These are phyloP conservation scores for Protomyces gravidus DNA, from an alignment of 1,139 yeast genomes.

Conservation along the genomic window DNA sequence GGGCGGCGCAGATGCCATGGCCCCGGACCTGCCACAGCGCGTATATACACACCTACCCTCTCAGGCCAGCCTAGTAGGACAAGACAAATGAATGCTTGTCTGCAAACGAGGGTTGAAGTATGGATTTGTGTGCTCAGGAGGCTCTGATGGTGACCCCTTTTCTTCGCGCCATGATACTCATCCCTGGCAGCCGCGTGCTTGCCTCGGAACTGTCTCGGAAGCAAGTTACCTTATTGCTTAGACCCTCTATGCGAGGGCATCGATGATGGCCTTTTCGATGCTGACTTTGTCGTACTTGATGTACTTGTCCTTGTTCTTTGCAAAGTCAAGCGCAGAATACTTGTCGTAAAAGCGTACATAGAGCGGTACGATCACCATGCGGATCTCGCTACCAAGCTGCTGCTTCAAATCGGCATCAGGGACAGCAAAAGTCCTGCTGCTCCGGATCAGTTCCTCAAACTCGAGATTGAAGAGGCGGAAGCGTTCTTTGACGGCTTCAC, in stretches of 20 bases:
- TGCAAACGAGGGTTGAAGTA: no score
- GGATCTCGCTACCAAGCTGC: slow-evolving; percentile 59
- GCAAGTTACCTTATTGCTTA: no score
- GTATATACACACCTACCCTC: no score
- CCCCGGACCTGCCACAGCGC: no score
- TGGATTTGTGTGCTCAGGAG: no score
- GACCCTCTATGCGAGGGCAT: slow-evolving; percentile 9
- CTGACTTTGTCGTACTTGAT: slow-evolving; percentile 59
- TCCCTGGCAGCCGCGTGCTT: no score
- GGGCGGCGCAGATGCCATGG: no score
- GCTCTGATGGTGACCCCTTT: no score
- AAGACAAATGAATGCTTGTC: no score
- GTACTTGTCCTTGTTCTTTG: slow-evolving; percentile 68
- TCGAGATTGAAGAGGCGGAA: slow-evolving; percentile 71
- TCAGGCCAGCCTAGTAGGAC: no score
- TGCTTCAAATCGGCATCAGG: slow-evolving; percentile 63
- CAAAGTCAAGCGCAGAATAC: slow-evolving; percentile 63
- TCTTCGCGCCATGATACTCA: no score
- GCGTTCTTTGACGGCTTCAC: slow-evolving; percentile 79
- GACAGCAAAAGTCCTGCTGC: slow-evolving; percentile 60
- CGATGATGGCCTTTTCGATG: slow-evolving; percentile 27
- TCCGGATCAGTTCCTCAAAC: slow-evolving; percentile 66
- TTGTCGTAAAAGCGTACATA: slow-evolving; percentile 79
- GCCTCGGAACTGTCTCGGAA: no score
- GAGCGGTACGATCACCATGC: slow-evolving; percentile 67